Percentiles rank a stretch among this genome's conserved stretches.
Evolutionary conservation across 768 basidiomycete genomes (phyloP).

Genomic region (Termitomyces sp.): DNA sequence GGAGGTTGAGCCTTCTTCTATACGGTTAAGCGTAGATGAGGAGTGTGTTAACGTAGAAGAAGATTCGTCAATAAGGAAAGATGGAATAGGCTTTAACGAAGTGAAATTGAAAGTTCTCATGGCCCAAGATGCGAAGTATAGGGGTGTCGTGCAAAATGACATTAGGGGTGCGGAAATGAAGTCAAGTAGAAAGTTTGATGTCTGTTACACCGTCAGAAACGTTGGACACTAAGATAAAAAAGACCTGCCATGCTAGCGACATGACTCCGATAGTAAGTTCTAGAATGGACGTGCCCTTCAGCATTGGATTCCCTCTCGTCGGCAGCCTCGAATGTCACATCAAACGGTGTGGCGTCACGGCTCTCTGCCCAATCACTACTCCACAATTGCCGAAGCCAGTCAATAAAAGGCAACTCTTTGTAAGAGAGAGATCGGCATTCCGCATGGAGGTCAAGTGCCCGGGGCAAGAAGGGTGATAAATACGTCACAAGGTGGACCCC

Average conservation of each 20-base stretch:
- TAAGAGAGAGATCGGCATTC: conserved; percentile 37
- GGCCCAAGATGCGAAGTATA: background rate
- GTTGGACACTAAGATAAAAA: no score
- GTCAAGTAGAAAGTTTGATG: background rate
- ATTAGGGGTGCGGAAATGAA: background rate
- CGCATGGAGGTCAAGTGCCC: conserved; percentile 32
- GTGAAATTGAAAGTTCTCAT: background rate
- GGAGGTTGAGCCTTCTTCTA: background rate
- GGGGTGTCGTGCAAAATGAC: background rate
- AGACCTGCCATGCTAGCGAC: background rate
- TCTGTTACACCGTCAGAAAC: background rate
- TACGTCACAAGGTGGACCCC: conserved; percentile 19
- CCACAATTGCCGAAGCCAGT: conserved; percentile 33
- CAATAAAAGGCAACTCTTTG: conserved; percentile 25
- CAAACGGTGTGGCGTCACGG: conserved; percentile 39
- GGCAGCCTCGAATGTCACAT: conserved; percentile 39
- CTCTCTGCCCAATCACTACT: conserved; percentile 45
- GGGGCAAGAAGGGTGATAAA: conserved; percentile 35
- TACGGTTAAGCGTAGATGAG: background rate
- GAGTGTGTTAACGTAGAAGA: background rate
- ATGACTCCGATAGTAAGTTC: background rate
- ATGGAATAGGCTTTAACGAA: background rate
- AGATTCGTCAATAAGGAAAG: background rate
- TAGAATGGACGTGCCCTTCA: conserved; percentile 24
- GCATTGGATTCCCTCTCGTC: conserved; percentile 31